A percentile compares a stretch with the other conserved stretches of the same genome.
These are phyloP conservation scores for Alternaria alternata DNA, from an alignment of 2,329 filamentous ascomycete genomes.

Conservation along the genomic window DNA sequence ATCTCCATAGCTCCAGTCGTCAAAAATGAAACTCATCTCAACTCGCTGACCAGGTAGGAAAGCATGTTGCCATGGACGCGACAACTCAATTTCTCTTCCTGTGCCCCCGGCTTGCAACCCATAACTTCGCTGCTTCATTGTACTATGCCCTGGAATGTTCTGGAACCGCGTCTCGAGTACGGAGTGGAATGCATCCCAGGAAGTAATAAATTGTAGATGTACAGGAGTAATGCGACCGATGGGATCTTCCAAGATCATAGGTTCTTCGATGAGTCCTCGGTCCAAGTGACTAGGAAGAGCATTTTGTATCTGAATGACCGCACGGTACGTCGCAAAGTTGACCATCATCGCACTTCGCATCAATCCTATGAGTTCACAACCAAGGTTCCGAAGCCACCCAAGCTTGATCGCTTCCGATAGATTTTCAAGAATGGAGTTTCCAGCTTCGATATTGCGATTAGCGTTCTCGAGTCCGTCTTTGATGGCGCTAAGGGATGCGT, in stretches of 20 bases:
- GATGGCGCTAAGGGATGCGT: not conserved
- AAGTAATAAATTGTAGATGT: not conserved
- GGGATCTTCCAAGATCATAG: not conserved
- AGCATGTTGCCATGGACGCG: not conserved
- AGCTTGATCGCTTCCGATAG: not conserved
- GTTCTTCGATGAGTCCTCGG: not conserved
- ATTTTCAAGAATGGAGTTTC: not conserved
- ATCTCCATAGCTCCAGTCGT: too few relatives aligned
- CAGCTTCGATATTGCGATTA: not conserved
- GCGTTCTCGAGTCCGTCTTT: not conserved
- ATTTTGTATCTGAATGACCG: not conserved
- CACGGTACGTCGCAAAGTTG: not conserved
- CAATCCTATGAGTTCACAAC: not conserved
- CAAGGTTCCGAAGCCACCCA: not conserved
- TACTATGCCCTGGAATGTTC: not conserved
- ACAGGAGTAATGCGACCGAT: not conserved
- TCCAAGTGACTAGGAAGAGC: not conserved
- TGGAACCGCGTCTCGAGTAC: not conserved
- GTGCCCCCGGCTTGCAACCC: not conserved
- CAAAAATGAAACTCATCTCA: not conserved
- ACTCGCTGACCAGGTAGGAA: not conserved
- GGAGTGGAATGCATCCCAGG: not conserved
- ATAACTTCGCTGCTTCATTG: not conserved
- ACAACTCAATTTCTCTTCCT: not conserved
- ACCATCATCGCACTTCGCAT: not conserved